Evolutionary conservation across 352 stramenopile species (phyloP), one percentile per base, ranked within the genome.

Genomic region (Phytophthora hibernalis): DNA sequence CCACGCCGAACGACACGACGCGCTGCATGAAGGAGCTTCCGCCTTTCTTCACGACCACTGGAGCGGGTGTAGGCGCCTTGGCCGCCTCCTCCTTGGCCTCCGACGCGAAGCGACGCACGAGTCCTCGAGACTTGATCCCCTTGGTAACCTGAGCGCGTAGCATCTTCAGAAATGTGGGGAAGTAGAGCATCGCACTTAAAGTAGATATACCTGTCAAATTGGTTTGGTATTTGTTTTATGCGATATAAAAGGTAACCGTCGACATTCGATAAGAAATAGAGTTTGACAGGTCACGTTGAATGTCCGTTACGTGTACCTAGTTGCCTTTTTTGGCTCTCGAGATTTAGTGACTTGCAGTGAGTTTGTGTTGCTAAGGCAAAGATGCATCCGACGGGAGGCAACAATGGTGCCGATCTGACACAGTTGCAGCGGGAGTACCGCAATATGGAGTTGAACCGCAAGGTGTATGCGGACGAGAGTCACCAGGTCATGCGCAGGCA

Each of bases 371-470:
- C 9, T 21, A 11, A 22, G 33, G n/a, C 3, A 2, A 61, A 52
- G 43, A 65, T 74, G 68, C 63, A 75, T 40, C 44, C 50, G 55
- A 76, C 40, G 2, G 54, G 65, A 48, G 56, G 77, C 37, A 82
- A 80, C 47, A 80, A 79, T 72, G 65, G 69, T 11, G 65, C 54
- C 21, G 57, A 98, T 73, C 80, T 98, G 47, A 84, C 88, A 70
- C 89, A 97, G 71, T 85, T 99, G 45, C 96, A 98, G 77, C 84
- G 92, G 33, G 94, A 98, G 76, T 98, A 98, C 67, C 88, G 93
- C 52, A 97, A 98, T 64, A 99, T 99, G 96, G 95, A 99, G 80
- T 80, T 97, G n/a, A 98, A 99, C 79, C 91, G 96, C 61, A 93
- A 97, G 44, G 96, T 93, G 43, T 97, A 97, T 54, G 90, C 94